phyloP scores from a whole-genome alignment of 371 early-diverging fungal species.

The Haplosporangium sp. region DNA sequence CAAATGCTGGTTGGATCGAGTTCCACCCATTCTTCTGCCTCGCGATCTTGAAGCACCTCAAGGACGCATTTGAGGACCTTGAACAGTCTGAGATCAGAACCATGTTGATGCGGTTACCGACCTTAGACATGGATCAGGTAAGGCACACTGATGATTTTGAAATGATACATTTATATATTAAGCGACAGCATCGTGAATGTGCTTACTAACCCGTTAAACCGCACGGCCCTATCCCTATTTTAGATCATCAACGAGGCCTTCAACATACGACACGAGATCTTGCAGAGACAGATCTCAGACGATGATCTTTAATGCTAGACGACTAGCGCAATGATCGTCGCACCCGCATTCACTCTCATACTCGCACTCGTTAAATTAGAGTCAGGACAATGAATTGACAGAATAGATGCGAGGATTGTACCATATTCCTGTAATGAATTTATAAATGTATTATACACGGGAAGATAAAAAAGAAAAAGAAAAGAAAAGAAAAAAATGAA shows the following conservation, averaged over 20 bases:
- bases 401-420: no score
- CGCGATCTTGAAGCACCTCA: slow-evolving; percentile 57
- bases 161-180: neutral
- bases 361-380: neutral
- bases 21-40: slow-evolving; percentile 25
- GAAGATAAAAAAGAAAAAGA: neutral
- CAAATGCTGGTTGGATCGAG: slow-evolving; percentile 20
- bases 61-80: slow-evolving; percentile 87
- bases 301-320: slow-evolving; percentile 16
- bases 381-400: neutral
- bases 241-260: slow-evolving; percentile 69
- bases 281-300: slow-evolving; percentile 58
- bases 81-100: slow-evolving; percentile 91
- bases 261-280: slow-evolving; percentile 68
- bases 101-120: slow-evolving; percentile 79
- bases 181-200: no score
- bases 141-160: slow-evolving; percentile 5
- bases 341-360: slow-evolving; percentile 63
- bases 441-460: neutral
- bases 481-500: neutral
- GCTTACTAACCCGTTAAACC: neutral
- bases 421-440: no score
- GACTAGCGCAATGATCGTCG: slow-evolving; percentile 18
- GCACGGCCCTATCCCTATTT: neutral
- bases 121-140: slow-evolving; percentile 75